Evolutionary conservation across 352 stramenopile genomes (phyloP), one percentile per base, ranked within the genome.

Genomic region (Saprolegnia diclina): DNA sequence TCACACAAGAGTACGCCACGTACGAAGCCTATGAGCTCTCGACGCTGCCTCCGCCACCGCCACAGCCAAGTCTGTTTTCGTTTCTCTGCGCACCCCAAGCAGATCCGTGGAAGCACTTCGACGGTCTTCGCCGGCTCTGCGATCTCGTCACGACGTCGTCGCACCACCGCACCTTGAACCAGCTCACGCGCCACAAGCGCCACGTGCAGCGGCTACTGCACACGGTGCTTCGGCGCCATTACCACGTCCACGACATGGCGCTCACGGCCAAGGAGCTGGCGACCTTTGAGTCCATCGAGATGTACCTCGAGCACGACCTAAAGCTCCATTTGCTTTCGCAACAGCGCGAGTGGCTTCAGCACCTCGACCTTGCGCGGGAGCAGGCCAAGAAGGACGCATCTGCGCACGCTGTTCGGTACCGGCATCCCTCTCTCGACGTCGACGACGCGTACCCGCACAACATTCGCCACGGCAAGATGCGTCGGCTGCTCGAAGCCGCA

Each of bases 181-280:
- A 92, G 56, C 73, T 94, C 38, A 80, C 89, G 46, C 83, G 86
- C n/a, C 83, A 92, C 56, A 80, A 83, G 4, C 83, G 85, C 0
- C 84, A 94, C 53, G 77, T 92, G 32, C 71, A 78, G 46, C 80
- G 86, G 5, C 89, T 94, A 55, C 77, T 92, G 35, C 79, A 94
- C 75, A 92, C 92, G 40, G 81, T 92, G 56, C 87, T 75, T 13
- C 85, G 78, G 53, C 24, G 52, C 11, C 42, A 48, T n/a, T 6
- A 48, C 38, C 86, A 92, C 61, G 90, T 91, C 59, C 82, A 83
- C 0, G 86, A 94, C 57, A 64, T 92, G 44, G 75, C 85, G 64
- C 80, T 94, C 29, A 92, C 86, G 1, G 83, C 91, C 65, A 80
- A 86, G 55, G 84, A 94, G 61, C 76, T 94, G 5, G 84, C 92